phyloP scores from a whole-genome alignment of 768 basidiomycete genomes.

The Boletus sensibilis region DNA sequence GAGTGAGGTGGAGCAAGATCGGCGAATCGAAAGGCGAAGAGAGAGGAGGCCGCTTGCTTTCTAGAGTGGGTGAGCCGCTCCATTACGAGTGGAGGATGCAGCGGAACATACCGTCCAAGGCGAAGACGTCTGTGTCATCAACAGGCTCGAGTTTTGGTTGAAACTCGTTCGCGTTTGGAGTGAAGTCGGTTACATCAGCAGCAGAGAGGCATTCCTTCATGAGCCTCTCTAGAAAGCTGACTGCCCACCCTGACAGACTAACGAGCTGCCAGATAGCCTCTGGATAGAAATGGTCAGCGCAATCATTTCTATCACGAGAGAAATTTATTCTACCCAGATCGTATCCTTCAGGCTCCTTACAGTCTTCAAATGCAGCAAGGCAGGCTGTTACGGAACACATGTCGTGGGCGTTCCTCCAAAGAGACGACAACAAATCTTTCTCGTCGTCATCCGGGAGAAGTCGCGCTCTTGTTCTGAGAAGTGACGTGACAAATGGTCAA shows the following conservation, averaged over 20 bases:
- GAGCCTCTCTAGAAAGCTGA: constrained; percentile 59
- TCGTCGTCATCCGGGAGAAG: constrained; percentile 34
- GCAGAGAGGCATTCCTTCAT: constrained; percentile 51
- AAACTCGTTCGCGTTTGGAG: constrained; percentile 10
- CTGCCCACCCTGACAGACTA: constrained; percentile 58
- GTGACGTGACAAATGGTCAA: constrained; percentile 5
- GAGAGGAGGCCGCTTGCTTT: constrained; percentile 7
- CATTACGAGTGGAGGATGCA: constrained; percentile 38
- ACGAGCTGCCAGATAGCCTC: constrained; percentile 75
- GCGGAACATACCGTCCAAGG: constrained; percentile 24
- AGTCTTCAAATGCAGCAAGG: constrained; percentile 64
- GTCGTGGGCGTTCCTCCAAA: constrained; percentile 66
- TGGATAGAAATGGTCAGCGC: constrained; percentile 27
- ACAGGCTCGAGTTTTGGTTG: constrained; percentile 28
- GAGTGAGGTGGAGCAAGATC: constrained; percentile 56
- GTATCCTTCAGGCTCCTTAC: constrained; percentile 57
- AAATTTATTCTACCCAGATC: constrained; percentile 50
- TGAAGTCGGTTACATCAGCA: constrained; percentile 23
- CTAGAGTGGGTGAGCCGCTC: constrained; percentile 35
- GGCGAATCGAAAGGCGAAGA: constrained; percentile 34
- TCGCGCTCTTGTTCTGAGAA: constrained; percentile 34
- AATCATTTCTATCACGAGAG: not conserved
- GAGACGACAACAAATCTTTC: constrained; percentile 40
- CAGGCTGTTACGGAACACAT: constrained; percentile 62
- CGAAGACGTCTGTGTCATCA: constrained; percentile 27